Evolutionary conservation across 2,329 filamentous ascomycete species (phyloP).

Genomic region (Exophiala alcalophila): DNA sequence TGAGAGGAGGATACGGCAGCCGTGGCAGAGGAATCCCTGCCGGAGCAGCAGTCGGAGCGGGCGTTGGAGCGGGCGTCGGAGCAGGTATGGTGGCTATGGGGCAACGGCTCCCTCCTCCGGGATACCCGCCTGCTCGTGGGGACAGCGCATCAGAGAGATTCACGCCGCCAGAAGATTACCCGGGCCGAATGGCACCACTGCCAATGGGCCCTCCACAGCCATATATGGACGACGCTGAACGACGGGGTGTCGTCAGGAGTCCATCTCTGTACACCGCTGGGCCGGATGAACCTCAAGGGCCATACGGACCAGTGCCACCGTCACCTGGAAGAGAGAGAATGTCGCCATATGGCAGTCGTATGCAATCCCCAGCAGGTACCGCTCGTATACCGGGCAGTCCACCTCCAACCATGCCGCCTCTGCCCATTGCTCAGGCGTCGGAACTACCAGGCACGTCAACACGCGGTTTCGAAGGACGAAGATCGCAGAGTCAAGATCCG

Average conservation of each 20-base stretch:
- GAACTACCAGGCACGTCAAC: constrained; percentile 15
- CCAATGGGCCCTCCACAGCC: constrained; percentile 17
- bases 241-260: constrained; percentile 32
- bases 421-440: constrained; percentile 49
- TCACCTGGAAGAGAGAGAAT: constrained; percentile 34
- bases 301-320: constrained; percentile 57
- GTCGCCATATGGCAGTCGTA: constrained; percentile 26
- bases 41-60: constrained; percentile 33
- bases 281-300: constrained; percentile 53
- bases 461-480: constrained; percentile 11
- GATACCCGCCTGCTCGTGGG: constrained; percentile 45
- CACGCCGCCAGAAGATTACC: constrained; percentile 38
- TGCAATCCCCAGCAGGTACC: constrained; percentile 38
- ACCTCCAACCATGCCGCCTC: constrained; percentile 55
- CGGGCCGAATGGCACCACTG: constrained; percentile 13
- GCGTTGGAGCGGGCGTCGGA: constrained; percentile 46
- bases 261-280: constrained; percentile 24
- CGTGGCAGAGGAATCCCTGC: constrained; percentile 26
- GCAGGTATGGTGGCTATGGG: constrained; percentile 40
- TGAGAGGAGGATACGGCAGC: constrained; percentile 33
- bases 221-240: constrained; percentile 28
- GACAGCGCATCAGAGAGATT: constrained; percentile 40
- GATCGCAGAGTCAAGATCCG: constrained; percentile 26
- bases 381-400: constrained; percentile 54
- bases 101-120: constrained; percentile 47